Evolutionary conservation across 169 alveolate species (phyloP).

Genomic region (Hepatocystis sp.): DNA sequence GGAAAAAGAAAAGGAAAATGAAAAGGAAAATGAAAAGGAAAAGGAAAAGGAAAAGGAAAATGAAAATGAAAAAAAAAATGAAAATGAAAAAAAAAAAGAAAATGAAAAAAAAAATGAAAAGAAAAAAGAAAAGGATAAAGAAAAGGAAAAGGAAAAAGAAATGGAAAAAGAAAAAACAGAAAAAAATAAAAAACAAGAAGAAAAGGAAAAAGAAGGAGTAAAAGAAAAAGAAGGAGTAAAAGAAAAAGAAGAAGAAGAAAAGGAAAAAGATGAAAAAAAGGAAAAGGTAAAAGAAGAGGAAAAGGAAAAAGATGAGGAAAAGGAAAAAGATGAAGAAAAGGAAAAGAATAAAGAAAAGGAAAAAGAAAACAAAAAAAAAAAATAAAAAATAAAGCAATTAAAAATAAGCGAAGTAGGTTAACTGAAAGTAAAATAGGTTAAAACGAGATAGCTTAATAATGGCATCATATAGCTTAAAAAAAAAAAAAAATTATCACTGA

Average conservation of each 20-base stretch:
- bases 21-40: conserved; percentile 11
- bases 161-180: not conserved
- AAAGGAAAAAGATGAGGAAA: too few relatives aligned
- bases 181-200: not conserved
- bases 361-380: too few relatives aligned
- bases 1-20: conserved; percentile 4
- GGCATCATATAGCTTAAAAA: too few relatives aligned
- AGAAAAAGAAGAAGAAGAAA: not conserved
- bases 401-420: too few relatives aligned
- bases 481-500: too few relatives aligned
- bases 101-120: not conserved
- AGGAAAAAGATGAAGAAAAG: not conserved
- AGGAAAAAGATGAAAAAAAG: not conserved
- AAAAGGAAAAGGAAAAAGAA: not conserved
- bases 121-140: not conserved
- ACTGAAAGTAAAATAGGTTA: too few relatives aligned
- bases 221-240: not conserved
- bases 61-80: not conserved
- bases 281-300: not conserved
- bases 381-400: too few relatives aligned
- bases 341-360: not conserved
- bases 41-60: not conserved
- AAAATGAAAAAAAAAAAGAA: not conserved
- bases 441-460: too few relatives aligned
- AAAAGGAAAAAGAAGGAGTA: not conserved